Percentiles rank a stretch among this genome's conserved stretches.
phyloP scores from a whole-genome alignment of 2,329 filamentous ascomycete genomes.

The Alternaria longipes region DNA sequence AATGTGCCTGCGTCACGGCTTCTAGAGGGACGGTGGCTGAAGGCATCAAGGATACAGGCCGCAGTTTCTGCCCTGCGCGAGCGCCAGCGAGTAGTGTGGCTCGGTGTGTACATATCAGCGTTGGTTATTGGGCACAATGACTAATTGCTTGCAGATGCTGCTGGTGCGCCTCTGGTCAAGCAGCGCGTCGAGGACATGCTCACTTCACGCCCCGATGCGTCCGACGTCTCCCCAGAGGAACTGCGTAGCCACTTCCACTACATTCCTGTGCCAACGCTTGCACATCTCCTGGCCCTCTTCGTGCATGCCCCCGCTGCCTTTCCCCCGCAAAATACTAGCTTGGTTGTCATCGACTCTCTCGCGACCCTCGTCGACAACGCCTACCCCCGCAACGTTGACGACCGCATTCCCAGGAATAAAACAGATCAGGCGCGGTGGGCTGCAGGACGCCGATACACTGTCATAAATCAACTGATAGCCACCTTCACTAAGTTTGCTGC shows the following conservation, averaged over 20 bases:
- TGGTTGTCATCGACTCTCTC: constrained; percentile 81
- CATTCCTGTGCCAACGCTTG: constrained; percentile 66
- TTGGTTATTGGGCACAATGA: constrained; percentile 17
- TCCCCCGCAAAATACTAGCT: constrained; percentile 68
- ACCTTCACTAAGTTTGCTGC: constrained; percentile 76
- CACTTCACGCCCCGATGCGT: constrained; percentile 21
- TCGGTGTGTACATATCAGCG: constrained; percentile 67
- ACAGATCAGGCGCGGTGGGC: constrained; percentile 59
- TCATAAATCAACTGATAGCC: constrained; percentile 72
- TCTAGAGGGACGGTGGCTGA: constrained; percentile 32
- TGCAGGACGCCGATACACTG: constrained; percentile 61
- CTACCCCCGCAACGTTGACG: constrained; percentile 68
- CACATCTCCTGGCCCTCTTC: constrained; percentile 76
- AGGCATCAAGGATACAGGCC: constrained; percentile 70
- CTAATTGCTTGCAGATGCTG: constrained; percentile 56
- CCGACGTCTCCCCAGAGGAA: constrained; percentile 36
- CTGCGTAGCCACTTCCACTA: constrained; percentile 68
- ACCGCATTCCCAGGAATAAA: constrained; percentile 56
- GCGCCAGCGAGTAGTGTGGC: constrained; percentile 77
- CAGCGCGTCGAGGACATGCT: constrained; percentile 61
- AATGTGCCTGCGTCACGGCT: constrained; percentile 45
- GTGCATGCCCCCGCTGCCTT: constrained; percentile 71
- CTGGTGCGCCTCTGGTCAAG: constrained; percentile 59
- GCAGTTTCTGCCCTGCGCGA: constrained; percentile 69
- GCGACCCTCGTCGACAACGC: constrained; percentile 79